Base-by-base conservation (phyloP, 1,139 yeast species). In the Nadsonia starkeyi-henricii region DNA sequence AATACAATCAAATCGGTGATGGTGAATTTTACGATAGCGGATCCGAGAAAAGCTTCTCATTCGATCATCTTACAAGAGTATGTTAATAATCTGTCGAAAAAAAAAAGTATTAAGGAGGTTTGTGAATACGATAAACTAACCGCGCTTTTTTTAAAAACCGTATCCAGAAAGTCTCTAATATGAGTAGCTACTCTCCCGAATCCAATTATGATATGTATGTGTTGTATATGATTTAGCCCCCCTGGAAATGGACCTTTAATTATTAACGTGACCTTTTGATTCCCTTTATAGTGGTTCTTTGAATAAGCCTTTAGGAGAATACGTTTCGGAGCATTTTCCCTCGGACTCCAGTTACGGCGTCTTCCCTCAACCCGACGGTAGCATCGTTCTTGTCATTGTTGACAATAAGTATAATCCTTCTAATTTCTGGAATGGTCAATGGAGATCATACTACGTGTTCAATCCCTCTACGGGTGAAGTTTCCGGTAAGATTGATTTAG, bases 381-480 rank as follows among this genome's bases (percentile, higher is more conserved):
- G 54, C 51, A 62, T 55, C 51, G 74, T 74, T 17, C 60, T 81
- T 23, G 69, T 82, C 12, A 71, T 86, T 26, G 76, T 83, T 47
- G 94, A 94, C 48, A 81, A 79, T 58, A 81, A 79, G 62, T 72
- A 78, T 57, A 86, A 83, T 62, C 79, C 84, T 46, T 72, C 74
- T 47, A 91, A 91, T 67, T 89, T 72, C 67, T 86, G 91, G 76
- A 86, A 88, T 56, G 97, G 97, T 8, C 78, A 79, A 62, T 89
- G 97, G 96, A 75, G 73, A 49, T 79, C 95, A 0, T 70, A 72
- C 55, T 91, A 85, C 62, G 60, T 66, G 3, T 64, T 71, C 52
- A 45, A 57, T 13, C 49, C 54, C 2, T 52, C 62, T 1, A 62
- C 65, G 2, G 64, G 67, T 0, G 50, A 61, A 8, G 56, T 83